Base-by-base conservation (phyloP, 23 red algal genomes). In the Chondrus crispus region DNA sequence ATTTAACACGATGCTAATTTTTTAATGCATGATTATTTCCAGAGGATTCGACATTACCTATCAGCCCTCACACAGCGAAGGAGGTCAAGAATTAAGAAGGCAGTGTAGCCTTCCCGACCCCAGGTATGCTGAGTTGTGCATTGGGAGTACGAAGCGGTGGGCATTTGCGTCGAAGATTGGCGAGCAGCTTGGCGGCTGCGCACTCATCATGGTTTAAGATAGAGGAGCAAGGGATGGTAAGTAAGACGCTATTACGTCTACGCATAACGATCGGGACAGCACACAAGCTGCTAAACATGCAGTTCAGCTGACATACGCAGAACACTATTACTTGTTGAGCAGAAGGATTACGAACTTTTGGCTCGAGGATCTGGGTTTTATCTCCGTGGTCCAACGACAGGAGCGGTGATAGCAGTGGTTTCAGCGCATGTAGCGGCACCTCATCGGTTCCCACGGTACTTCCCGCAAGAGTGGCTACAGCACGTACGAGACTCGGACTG, bases 381-480 rank as follows among this genome's bases (percentile, higher is more conserved):
- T 62, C 45, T 84, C 12, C 47, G 5, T 26, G 89, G 89, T 6
- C 88, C 89, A 28, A 70, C 20, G 19, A 90, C 71, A 8, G 89
- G 89, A 36, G 45, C 55, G 18, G 39, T 79, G 33, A 63, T 90
- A 52, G 96, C 91, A 2, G 22, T 98, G 0, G 82, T 92, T 22
- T 95, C 96, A 19, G 96, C 91, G 28, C 96, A 98, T 82, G 96
- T 98, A 5, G 93, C 96, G 32, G 96, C 96, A 35, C 96, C 96
- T 18, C 90, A 95, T 40, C 80, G 93, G 11, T 98, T 93, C 66
- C 79, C 35, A 43, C 24, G 82, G 4, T 98, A 98, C 55, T 98
- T 90, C 62, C 92, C 91, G 6, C 92, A 95, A 6, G 93, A 80
- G 14, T 98, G 96, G 96, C 63, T 98, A 81, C 41, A 72, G 24